Base-by-base conservation (phyloP, 495 filamentous ascomycete genomes). In the Aspergillus heteromorphus region DNA sequence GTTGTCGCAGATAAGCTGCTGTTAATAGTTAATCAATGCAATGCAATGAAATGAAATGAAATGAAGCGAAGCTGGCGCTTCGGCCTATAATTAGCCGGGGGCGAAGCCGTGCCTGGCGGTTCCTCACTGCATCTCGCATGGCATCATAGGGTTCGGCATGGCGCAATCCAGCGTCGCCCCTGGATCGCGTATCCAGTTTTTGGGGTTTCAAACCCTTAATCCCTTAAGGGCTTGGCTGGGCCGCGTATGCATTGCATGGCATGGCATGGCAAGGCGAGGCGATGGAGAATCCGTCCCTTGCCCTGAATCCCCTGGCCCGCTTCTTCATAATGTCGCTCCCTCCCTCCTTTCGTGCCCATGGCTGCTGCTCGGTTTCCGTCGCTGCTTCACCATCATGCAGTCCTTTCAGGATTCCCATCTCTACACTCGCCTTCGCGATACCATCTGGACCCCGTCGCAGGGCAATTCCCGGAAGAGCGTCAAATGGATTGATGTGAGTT, bases 401-500 rank as follows among this genome's bases (percentile, higher is more conserved):
- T 61, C 53, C n/a, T 59, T 61, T 41, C 62, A 67, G 31, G 61
- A 62, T 6, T 54, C 54, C 17, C 48, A 60, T 53, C 58, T 69
- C 5, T 73, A 73, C 47, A 61, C 60, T 40, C 65, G 65, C 4
- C 53, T 73, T 9, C 48, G 66, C 43, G 67, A 71, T 5, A 66
- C 51, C 27, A 43, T 72, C 2, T 73, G 71, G 71, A 62, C 58
- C 19, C 59, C 72, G 41, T 57, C 68, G 2, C 72, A 68, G 51
- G 71, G 71, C 18, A 69, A 73, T 49, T 67, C 71, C 7, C 57
- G 67, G 53, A 81, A 82, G 60, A 83, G 83, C 55, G 82, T 87
- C 21, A 85, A 85, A 72, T 87, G 84, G 84, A 82, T 86, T 34
- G 84, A 87, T 77, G 83, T 84, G 67, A 59, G 80, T 75, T 34